Conservation (phyloP, 768 basidiomycete species). For the Leccinum ochraceum region DNA sequence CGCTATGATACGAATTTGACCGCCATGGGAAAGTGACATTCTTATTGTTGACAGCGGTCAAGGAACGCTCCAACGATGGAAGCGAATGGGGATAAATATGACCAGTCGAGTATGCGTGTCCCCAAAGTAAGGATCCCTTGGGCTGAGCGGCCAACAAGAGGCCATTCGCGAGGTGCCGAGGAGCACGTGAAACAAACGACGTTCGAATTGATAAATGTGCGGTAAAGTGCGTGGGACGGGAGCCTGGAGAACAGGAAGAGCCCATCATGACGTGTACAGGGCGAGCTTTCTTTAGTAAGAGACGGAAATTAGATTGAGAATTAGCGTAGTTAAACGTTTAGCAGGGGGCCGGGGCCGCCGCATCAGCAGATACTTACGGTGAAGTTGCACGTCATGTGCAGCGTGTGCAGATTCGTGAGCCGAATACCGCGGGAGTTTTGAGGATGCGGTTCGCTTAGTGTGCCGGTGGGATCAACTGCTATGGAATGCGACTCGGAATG, state of each 20-base stretch:
- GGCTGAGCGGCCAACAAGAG: conserved; percentile 8
- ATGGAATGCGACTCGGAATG: background rate
- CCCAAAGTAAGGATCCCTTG: conserved; percentile 12
- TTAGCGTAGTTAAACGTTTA: conserved; percentile 36
- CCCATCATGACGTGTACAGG: conserved; percentile 24
- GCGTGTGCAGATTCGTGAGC: conserved; percentile 1
- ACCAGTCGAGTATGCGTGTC: conserved; percentile 15
- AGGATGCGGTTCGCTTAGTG: background rate
- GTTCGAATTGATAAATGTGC: conserved; percentile 3
- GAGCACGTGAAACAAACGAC: conserved; percentile 21
- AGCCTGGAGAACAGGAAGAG: conserved; percentile 4
- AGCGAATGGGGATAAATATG: conserved; percentile 21
- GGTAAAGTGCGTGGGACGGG: conserved; percentile 1
- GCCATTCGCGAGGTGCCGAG: conserved; percentile 27
- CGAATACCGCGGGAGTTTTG: conserved; percentile 2
- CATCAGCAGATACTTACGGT: background rate
- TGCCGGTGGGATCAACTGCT: conserved; percentile 4
- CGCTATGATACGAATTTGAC: conserved; percentile 25
- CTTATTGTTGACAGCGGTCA: conserved; percentile 15
- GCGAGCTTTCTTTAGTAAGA: conserved; percentile 19
- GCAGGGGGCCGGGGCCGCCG: conserved; percentile 13
- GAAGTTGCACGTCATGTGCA: background rate
- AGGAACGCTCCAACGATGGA: conserved; percentile 13
- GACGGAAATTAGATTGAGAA: conserved; percentile 28
- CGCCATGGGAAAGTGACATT: conserved; percentile 25